Evolutionary conservation across 495 filamentous ascomycete species (phyloP), one percentile per base, ranked within the genome.

Genomic region (Talaromyces adpressus): DNA sequence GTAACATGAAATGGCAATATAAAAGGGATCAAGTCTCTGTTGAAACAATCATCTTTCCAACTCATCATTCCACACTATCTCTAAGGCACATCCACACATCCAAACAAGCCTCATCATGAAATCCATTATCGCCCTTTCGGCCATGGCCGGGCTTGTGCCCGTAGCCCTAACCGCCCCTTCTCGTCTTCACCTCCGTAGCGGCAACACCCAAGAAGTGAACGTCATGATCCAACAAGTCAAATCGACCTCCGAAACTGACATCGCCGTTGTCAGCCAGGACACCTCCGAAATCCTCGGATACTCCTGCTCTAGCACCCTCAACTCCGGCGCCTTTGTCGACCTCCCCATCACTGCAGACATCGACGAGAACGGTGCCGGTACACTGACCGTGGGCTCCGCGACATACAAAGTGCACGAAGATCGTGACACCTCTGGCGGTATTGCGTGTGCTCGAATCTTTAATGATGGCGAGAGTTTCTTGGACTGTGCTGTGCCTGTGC

Each of bases 401-500:
- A 53, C 18, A 23, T 53, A 53, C 23, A 20, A 53, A 2, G 34
- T 64, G 6, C 62, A 64, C 29, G 58, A 39, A 5, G 45, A 64
- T 23, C 59, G 54, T 9, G 20, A 64, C 6, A 11, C 11, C 11
- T 64, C 62, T 22, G 62, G 62, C 1, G 62, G 62, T 18, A 62
- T 64, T 22, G 32, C 23, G 3, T 64, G 62, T 57, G 23, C 30
- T 25, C 27, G 62, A 25, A 62, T 64, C n/a, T 64, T 14, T 23
- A 25, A 64, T 57, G 34, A 62, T 12, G 57, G 27, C n/a, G 62
- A 64, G 47, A 39, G 30, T 20, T 39, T 63, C 29, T 18, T 62
- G 29, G 36, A 23, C 16, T 64, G 62, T 49, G 57, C 52, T 57
- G 41, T 64, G 20, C 57, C 62, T 6, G 29, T 64, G 29, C 62